A percentile compares a stretch with the other conserved stretches of the same genome.
Conservation (phyloP, 2,329 filamentous ascomycete species). For the Ophiostoma quercus region DNA sequence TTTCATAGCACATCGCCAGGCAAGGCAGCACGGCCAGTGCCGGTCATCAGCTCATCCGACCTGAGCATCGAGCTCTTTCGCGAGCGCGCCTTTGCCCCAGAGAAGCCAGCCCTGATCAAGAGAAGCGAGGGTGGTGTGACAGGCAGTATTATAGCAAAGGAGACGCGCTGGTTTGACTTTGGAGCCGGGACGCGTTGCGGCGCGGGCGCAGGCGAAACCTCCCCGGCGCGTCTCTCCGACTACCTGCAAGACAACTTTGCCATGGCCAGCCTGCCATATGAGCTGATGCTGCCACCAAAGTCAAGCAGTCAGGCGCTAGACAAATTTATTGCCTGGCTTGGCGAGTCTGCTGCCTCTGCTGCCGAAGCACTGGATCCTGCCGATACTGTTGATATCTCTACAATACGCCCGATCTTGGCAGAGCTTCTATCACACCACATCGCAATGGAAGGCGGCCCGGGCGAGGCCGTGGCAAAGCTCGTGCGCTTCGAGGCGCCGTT, state of each 20-base stretch:
- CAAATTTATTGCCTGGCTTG: constrained; percentile 24
- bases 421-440: constrained; percentile 21
- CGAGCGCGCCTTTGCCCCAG: constrained; percentile 46
- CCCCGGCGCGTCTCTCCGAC: neutral
- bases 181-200: neutral
- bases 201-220: neutral
- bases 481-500: constrained; percentile 57
- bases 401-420: constrained; percentile 19
- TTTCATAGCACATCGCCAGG: neutral
- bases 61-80: constrained; percentile 45
- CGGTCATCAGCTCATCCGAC: neutral
- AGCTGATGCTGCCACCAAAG: constrained; percentile 31
- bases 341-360: neutral
- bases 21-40: constrained; percentile 14
- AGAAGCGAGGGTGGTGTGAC: neutral
- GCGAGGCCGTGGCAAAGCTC: constrained; percentile 36
- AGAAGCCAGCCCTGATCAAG: constrained; percentile 48
- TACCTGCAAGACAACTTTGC: constrained; percentile 27
- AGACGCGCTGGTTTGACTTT: constrained; percentile 53
- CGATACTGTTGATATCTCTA: neutral
- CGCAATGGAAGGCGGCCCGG: neutral
- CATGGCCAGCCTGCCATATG: constrained; percentile 38
- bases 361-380: neutral
- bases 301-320: neutral
- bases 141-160: constrained; percentile 45